A percentile compares a stretch with the other conserved stretches of the same genome.
phyloP scores from a whole-genome alignment of 495 filamentous ascomycete genomes.

The Aspergillus sclerotioniger region DNA sequence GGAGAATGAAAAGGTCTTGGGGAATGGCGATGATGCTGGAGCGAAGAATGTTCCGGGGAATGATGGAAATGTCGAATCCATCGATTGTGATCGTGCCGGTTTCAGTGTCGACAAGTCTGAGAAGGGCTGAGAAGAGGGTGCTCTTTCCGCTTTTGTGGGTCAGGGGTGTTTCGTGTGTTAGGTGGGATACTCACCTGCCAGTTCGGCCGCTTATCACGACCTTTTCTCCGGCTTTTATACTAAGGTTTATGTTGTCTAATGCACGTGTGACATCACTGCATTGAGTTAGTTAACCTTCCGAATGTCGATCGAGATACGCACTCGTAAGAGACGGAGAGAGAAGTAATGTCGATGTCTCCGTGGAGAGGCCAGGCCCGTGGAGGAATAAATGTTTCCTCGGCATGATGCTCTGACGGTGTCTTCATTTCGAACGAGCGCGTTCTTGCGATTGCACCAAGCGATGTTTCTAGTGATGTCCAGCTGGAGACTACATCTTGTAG shows the following conservation, averaged over 20 bases:
- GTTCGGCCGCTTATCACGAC: not conserved
- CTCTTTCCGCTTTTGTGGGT: slow-evolving; percentile 1
- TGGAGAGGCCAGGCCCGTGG: not conserved
- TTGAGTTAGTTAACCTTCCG: not conserved
- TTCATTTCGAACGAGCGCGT: not conserved
- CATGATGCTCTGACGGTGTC: not conserved
- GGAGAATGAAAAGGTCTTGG: not conserved
- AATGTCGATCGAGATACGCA: not conserved
- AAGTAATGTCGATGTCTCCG: not conserved
- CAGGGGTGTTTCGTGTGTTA: not conserved
- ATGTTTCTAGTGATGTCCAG: slow-evolving; percentile 5
- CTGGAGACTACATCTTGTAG: not conserved
- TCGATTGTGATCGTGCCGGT: slow-evolving; percentile 1
- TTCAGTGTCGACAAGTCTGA: not conserved
- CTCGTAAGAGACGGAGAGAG: not conserved
- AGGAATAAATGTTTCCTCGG: not conserved
- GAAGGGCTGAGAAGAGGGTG: not conserved
- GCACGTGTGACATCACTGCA: not conserved
- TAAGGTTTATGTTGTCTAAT: not conserved
- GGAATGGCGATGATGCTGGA: slow-evolving; percentile 1
- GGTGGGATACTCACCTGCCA: not conserved
- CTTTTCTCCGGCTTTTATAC: not conserved
- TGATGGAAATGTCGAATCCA: not conserved
- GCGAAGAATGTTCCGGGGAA: not conserved
- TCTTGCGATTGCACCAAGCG: not conserved